Percentiles rank a stretch among this genome's conserved stretches.
Conservation (phyloP, 352 stramenopile species). For the Phytopythium kandeliae region DNA sequence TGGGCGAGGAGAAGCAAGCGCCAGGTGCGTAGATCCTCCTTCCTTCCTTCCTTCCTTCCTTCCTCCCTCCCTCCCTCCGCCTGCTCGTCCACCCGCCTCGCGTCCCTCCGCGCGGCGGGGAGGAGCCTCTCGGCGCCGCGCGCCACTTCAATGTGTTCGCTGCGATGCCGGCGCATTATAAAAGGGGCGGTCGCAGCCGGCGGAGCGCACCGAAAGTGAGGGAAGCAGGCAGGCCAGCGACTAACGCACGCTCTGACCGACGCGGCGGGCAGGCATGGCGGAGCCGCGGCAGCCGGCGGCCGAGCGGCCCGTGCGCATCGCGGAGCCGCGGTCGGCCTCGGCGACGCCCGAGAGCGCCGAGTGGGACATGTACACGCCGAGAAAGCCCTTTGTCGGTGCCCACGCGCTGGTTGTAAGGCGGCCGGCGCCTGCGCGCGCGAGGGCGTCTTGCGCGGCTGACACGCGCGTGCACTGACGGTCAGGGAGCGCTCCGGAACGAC, state of each 20-base stretch:
- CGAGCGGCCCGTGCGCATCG: conserved; percentile 15
- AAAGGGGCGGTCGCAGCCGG: background rate
- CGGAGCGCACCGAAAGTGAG: background rate
- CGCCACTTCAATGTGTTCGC: background rate
- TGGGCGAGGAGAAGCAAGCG: background rate
- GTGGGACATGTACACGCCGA: conserved; percentile 48
- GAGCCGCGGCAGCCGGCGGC: conserved; percentile 3
- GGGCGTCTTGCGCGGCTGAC: background rate
- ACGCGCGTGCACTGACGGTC: background rate
- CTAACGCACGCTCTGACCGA: too few relatives aligned
- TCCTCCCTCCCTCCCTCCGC: too few relatives aligned
- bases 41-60: too few relatives aligned
- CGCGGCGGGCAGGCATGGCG: background rate
- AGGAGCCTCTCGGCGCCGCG: too few relatives aligned
- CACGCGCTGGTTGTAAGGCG: background rate
- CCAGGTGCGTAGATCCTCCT: too few relatives aligned
- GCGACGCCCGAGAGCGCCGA: conserved; percentile 27
- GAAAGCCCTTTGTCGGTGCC: conserved; percentile 20
- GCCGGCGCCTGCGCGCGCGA: background rate
- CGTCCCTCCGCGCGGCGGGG: too few relatives aligned
- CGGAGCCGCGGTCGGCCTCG: conserved; percentile 5
- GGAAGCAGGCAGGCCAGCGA: too few relatives aligned
- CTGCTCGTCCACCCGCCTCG: too few relatives aligned
- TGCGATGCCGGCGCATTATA: background rate
- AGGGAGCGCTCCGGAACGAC: conserved; percentile 65